A percentile compares a stretch with the other conserved stretches of the same genome.
Conservation (phyloP, 257 asterid species). For the Marsdenia floribunda region DNA sequence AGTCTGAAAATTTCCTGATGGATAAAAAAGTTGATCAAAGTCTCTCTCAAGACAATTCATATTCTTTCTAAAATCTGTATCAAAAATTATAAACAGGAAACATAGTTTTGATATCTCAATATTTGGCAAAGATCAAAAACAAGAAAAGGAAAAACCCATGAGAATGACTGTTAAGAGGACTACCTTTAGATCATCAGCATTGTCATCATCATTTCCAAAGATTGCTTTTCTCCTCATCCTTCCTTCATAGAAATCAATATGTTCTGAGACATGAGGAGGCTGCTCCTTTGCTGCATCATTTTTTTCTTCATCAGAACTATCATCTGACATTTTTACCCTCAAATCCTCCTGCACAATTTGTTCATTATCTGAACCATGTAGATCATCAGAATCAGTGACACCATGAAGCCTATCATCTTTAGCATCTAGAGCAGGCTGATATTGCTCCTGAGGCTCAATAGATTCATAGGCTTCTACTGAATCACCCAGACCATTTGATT, state of each 20-base stretch:
- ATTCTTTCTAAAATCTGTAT: not conserved
- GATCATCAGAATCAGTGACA: slow-evolving; percentile 44
- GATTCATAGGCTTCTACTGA: slow-evolving; percentile 29
- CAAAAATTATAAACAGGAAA: not conserved
- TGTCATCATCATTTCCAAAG: slow-evolving; percentile 52
- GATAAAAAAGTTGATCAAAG: not conserved
- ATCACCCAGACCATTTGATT: slow-evolving; percentile 29
- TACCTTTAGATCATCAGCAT: slow-evolving; percentile 46
- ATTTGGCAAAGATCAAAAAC: not conserved
- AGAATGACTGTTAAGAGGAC: slow-evolving; percentile 7
- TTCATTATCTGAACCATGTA: slow-evolving; percentile 29
- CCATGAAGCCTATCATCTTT: slow-evolving; percentile 42
- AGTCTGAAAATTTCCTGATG: not conserved
- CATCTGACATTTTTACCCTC: slow-evolving; percentile 23
- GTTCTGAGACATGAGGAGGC: slow-evolving; percentile 43
- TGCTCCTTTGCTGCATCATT: slow-evolving; percentile 30
- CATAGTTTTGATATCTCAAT: not conserved
- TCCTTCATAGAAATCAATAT: slow-evolving; percentile 61
- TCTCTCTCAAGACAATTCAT: not conserved
- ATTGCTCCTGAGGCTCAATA: slow-evolving; percentile 36
- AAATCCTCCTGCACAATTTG: slow-evolving; percentile 15
- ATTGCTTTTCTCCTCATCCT: slow-evolving; percentile 92
- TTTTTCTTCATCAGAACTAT: slow-evolving; percentile 53
- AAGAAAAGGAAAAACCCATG: not conserved
- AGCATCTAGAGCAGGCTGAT: slow-evolving; percentile 32